Percentiles rank a stretch among this genome's conserved stretches.
Evolutionary conservation across 2,329 filamentous ascomycete species (phyloP).

Genomic region (Arthrobotrys iridis): DNA sequence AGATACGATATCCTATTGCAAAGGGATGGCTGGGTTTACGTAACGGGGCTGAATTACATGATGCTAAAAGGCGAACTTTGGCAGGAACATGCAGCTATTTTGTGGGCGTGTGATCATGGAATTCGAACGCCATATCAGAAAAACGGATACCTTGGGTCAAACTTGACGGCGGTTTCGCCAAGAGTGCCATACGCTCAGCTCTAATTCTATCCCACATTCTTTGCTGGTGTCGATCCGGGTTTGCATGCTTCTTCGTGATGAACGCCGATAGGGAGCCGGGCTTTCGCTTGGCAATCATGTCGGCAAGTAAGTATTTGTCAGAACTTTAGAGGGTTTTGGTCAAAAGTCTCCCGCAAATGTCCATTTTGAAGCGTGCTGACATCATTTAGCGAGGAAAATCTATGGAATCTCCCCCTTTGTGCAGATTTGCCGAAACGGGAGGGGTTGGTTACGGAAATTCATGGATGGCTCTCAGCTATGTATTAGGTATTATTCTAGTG

Average conservation of each 20-base stretch:
- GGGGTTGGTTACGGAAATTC: not conserved
- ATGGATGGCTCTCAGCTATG: not conserved
- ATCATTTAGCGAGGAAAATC: not conserved
- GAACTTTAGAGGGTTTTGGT: not conserved
- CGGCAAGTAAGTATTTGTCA: conserved; percentile 12
- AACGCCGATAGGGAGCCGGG: not conserved
- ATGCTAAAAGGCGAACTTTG: no score
- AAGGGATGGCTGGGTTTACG: conserved; percentile 18
- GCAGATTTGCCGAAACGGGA: not conserved
- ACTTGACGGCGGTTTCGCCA: not conserved
- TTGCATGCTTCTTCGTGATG: not conserved
- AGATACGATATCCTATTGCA: not conserved
- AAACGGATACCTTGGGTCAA: not conserved
- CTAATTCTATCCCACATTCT: conserved; percentile 8
- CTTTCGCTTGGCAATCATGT: not conserved
- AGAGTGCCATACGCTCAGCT: conserved; percentile 3
- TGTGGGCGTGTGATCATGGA: not conserved
- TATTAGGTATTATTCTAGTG: conserved; percentile 4
- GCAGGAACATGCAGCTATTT: no score
- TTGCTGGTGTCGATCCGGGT: conserved; percentile 7
- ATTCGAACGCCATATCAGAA: no score
- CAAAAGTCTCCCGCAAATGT: not conserved
- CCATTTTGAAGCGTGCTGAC: not conserved
- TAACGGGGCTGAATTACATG: not conserved
- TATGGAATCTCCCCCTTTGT: conserved; percentile 8